phyloP scores from a whole-genome alignment of 139 green algal genomes.

The Raphidocelis subcapitata region DNA sequence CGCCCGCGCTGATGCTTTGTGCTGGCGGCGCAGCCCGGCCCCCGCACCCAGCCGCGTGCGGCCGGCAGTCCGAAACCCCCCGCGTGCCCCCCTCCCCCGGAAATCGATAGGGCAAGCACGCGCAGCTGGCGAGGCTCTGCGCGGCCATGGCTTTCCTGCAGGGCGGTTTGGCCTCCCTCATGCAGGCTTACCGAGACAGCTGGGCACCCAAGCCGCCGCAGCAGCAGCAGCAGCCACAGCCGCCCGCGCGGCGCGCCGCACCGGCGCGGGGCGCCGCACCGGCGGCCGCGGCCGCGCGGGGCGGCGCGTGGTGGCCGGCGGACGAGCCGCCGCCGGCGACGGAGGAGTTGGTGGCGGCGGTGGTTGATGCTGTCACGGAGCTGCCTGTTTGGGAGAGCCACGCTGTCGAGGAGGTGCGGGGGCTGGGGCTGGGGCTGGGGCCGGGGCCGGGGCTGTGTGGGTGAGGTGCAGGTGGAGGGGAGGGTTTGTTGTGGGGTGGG shows the following conservation, averaged over 20 bases:
- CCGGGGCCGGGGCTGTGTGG: neutral
- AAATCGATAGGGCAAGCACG: constrained; percentile 24
- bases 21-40: neutral
- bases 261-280: neutral
- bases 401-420: constrained; percentile 28
- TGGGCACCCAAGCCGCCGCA: constrained; percentile 18
- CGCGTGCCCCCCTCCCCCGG: neutral
- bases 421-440: constrained; percentile 13
- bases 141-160: constrained; percentile 28
- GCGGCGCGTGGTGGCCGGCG: neutral
- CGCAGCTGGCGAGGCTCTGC: constrained; percentile 32
- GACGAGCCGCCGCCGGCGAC: neutral
- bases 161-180: constrained; percentile 34
- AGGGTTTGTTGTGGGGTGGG: neutral
- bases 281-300: neutral
- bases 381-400: constrained; percentile 43
- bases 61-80: neutral
- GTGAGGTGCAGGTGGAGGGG: neutral
- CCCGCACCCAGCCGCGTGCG: neutral
- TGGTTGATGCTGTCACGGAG: constrained; percentile 36
- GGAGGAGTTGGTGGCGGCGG: constrained; percentile 24
- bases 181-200: constrained; percentile 17
- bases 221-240: constrained; percentile 6
- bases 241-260: neutral
- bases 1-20: neutral